phyloP scores from a whole-genome alignment of 2,329 filamentous ascomycete species.

The Phaeosphaeriaceae sp. region DNA sequence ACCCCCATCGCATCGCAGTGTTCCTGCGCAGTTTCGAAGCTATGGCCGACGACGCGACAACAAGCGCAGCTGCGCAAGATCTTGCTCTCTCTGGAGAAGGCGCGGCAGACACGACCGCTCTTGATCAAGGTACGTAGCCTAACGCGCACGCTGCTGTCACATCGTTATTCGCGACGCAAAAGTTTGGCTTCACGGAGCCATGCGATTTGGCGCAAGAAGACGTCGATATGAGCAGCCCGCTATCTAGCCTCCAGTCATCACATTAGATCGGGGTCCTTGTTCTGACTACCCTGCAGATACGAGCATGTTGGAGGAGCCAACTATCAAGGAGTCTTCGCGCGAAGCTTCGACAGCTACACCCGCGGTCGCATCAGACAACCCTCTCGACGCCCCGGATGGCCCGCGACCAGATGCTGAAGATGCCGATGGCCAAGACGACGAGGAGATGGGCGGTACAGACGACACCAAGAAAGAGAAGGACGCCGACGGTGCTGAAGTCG shows the following conservation, averaged over 20 bases:
- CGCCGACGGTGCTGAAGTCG: constrained; percentile 35
- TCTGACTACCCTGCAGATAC: constrained; percentile 59
- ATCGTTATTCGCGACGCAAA: constrained; percentile 8
- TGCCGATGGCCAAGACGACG: constrained; percentile 69
- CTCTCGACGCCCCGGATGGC: constrained; percentile 72
- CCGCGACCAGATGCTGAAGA: constrained; percentile 66
- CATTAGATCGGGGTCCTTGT: not conserved
- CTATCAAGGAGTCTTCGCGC: constrained; percentile 52
- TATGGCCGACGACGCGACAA: constrained; percentile 46
- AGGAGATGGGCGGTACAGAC: constrained; percentile 65
- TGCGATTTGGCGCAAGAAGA: not conserved
- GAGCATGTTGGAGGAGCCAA: constrained; percentile 57
- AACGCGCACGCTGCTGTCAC: not conserved
- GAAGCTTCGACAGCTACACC: constrained; percentile 67
- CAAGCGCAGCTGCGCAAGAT: constrained; percentile 38
- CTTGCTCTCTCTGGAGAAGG: constrained; percentile 29
- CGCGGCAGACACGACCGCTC: constrained; percentile 29
- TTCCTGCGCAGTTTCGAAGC: constrained; percentile 21
- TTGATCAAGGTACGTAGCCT: constrained; percentile 41
- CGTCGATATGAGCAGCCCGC: not conserved
- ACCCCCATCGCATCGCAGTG: constrained; percentile 28
- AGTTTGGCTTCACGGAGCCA: not conserved
- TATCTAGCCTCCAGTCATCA: not conserved
- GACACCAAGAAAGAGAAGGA: constrained; percentile 50
- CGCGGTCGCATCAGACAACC: constrained; percentile 65